Conservation (phyloP, 768 basidiomycete genomes). For the Mycena polygramma region DNA sequence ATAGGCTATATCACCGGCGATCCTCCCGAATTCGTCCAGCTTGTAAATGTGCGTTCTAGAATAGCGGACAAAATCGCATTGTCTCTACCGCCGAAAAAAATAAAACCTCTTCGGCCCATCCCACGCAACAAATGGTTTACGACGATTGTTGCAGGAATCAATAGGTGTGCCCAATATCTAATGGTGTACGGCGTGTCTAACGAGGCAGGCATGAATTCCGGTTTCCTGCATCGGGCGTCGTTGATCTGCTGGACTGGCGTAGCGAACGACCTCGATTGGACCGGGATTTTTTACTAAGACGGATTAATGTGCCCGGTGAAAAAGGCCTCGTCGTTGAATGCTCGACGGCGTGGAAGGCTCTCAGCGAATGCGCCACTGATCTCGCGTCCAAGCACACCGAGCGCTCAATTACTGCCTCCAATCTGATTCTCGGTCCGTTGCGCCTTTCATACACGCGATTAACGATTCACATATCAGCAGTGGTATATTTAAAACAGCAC, state of each 20-base stretch:
- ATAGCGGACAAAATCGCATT: slow-evolving; percentile 1
- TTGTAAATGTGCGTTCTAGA: neutral
- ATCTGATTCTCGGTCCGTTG: slow-evolving; percentile 30
- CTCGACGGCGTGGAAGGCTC: slow-evolving; percentile 25
- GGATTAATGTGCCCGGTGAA: slow-evolving; percentile 21
- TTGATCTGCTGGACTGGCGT: slow-evolving; percentile 18
- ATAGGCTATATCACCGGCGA: slow-evolving; percentile 23
- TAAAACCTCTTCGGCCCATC: neutral
- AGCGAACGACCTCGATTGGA: slow-evolving; percentile 12
- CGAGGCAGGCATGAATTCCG: slow-evolving; percentile 15
- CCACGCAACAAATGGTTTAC: slow-evolving; percentile 13
- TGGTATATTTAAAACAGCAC: slow-evolving; percentile 33
- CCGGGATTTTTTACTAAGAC: slow-evolving; percentile 23
- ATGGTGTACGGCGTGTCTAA: neutral
- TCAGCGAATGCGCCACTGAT: neutral
- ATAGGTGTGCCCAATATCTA: neutral
- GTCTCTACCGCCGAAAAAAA: neutral
- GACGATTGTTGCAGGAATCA: slow-evolving; percentile 2
- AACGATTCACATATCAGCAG: neutral
- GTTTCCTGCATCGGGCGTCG: neutral
- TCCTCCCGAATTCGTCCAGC: slow-evolving; percentile 17
- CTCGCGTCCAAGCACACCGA: slow-evolving; percentile 20
- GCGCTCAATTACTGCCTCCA: slow-evolving; percentile 1
- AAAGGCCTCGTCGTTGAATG: slow-evolving; percentile 23
- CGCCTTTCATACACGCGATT: neutral